Evolutionary conservation across 2,329 filamentous ascomycete species (phyloP), one percentile per base, ranked within the genome.

Genomic region (Cytospora mali): DNA sequence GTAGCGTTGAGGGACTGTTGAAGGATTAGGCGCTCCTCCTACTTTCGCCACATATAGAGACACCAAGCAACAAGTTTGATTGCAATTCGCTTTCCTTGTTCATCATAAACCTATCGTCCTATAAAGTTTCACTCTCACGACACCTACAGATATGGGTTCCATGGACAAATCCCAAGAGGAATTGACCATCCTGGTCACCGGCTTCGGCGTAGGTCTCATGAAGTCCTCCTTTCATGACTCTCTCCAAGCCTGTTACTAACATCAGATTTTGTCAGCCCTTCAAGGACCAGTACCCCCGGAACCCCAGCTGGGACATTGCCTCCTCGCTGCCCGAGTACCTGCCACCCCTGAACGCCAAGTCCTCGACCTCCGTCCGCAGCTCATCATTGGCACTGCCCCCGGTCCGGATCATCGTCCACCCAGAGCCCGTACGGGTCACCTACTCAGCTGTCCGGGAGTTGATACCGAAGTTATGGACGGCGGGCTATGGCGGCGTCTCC

Each of bases 301-400:
- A 96, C 72, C 91, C 92, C 10, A 92, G 92, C 3, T 93, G 86
- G 83, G 84, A 93, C 71, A 93, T 96, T 71, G 87, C 89, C 55
- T 81, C 80, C 28, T 80, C 78, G 23, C 84, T 96, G n/a, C 88
- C 91, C 4, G 74, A 82, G 2, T 82, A 84, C 68, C 82, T 93
- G 6, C 84, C 86, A 2, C 76, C 81, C 1, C 73, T 80, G 16
- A 75, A 77, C 56, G 73, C 74, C 66, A 83, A 81, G 70, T 74
- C 66, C 68, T 71, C 61, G 58, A 69, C 79, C 64, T 64, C 67
- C 54, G 48, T 71, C n/a, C 61, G 64, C 33, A 68, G 79, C 66
- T 68, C 79, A 56, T 55, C 70, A 18, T 27, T 62, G n/a, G 58
- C 61, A 50, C 66, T 77, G 23, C 79, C 78, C 16, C 78, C 80